phyloP scores from a whole-genome alignment of 106 monocot species.

The Dendrobium huoshanense region DNA sequence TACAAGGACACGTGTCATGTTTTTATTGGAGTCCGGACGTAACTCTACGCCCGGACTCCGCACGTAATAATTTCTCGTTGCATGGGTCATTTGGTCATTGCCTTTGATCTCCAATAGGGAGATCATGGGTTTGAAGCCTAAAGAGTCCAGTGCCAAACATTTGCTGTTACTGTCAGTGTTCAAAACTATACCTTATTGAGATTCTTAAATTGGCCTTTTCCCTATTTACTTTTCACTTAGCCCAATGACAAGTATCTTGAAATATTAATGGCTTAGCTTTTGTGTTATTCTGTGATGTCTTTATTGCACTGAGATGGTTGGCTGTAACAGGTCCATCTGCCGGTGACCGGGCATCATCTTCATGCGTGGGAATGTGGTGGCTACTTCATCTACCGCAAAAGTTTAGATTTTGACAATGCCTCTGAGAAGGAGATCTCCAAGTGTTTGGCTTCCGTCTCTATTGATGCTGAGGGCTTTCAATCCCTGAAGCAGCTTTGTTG shows the following conservation, averaged over 20 bases:
- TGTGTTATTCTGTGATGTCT: background rate
- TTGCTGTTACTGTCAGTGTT: too few relatives aligned
- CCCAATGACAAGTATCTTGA: too few relatives aligned
- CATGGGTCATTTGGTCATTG: background rate
- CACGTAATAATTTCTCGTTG: too few relatives aligned
- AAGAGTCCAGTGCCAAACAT: too few relatives aligned
- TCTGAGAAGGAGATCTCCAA: constrained; percentile 30
- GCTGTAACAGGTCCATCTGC: constrained; percentile 16
- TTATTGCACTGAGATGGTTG: background rate
- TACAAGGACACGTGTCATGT: too few relatives aligned
- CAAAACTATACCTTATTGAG: too few relatives aligned
- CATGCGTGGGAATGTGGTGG: constrained; percentile 55
- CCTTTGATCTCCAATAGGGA: background rate
- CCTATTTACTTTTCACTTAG: too few relatives aligned
- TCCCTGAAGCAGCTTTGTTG: constrained; percentile 39
- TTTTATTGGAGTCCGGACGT: too few relatives aligned
- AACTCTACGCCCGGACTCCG: too few relatives aligned
- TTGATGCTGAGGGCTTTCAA: constrained; percentile 27
- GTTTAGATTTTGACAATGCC: constrained; percentile 10
- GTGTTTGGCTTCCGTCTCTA: constrained; percentile 28
- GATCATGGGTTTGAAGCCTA: too few relatives aligned
- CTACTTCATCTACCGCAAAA: constrained; percentile 34
- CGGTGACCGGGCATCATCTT: constrained; percentile 8
- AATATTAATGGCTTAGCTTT: too few relatives aligned
- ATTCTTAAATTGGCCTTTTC: too few relatives aligned